Evolutionary conservation across 805 yeast genomes (phyloP).

Genomic region (Alloascoidea hylecoeti): DNA sequence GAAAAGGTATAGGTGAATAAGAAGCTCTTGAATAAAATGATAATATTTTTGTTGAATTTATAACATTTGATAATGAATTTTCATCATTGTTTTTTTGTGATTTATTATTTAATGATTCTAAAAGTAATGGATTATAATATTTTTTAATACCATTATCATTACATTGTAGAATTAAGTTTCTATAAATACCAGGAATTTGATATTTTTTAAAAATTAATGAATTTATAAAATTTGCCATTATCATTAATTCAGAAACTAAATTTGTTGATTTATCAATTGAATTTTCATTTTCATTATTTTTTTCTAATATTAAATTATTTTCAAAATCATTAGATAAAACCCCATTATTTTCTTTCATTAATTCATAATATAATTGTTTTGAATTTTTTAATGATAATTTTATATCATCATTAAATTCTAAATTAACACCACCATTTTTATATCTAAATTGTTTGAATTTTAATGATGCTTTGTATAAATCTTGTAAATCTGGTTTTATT

Average conservation of each 20-base stretch:
- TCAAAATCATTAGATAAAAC: too few relatives aligned
- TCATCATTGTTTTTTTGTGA: too few relatives aligned
- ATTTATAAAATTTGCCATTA: conserved; percentile 54
- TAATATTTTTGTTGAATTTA: too few relatives aligned
- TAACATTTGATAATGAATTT: too few relatives aligned
- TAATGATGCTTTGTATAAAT: conserved; percentile 19
- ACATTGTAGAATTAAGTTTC: too few relatives aligned
- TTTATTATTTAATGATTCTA: too few relatives aligned
- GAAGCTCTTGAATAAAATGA: conserved; percentile 9
- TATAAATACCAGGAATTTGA: conserved; percentile 37
- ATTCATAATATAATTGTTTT: too few relatives aligned
- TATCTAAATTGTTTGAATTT: conserved; percentile 18
- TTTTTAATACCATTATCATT: too few relatives aligned
- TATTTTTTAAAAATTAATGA: conserved; percentile 30
- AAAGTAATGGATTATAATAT: too few relatives aligned
- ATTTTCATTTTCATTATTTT: too few relatives aligned
- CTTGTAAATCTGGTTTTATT: conserved; percentile 19
- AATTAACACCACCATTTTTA: conserved; percentile 23
- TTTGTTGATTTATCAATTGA: conserved; percentile 38
- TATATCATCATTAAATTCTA: conserved; percentile 8
- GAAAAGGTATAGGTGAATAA: background rate
- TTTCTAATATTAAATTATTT: background rate
- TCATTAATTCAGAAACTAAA: conserved; percentile 78
- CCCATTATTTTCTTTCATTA: too few relatives aligned
- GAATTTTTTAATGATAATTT: too few relatives aligned